Conservation (phyloP, 306 rosid species). For the Pyrus pyrifolia region DNA sequence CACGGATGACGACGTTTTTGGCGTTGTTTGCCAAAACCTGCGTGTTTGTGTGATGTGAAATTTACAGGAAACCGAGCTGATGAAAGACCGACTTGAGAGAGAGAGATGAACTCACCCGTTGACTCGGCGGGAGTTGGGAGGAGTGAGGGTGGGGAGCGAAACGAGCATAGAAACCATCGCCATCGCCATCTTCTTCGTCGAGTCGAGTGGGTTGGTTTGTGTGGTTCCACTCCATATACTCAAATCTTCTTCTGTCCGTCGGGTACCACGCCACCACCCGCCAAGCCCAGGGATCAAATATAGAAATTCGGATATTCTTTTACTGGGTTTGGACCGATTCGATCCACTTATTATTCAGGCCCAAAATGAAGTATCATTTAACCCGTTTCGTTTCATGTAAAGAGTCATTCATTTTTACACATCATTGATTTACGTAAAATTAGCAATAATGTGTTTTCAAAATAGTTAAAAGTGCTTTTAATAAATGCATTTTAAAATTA, state of each 20-base stretch:
- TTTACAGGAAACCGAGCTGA: not conserved
- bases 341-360: too few species aligned
- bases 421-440: too few species aligned
- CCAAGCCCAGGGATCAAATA: not conserved
- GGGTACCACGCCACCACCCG: not conserved
- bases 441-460: too few species aligned
- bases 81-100: not conserved
- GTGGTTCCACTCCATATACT: not conserved
- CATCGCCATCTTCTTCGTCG: conserved; percentile 20
- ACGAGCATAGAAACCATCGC: conserved; percentile 43
- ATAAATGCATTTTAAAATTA: too few species aligned
- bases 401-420: not conserved
- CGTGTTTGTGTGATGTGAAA: not conserved
- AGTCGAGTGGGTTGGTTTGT: not conserved
- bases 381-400: not conserved
- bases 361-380: not conserved
- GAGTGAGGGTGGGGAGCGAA: conserved; percentile 34
- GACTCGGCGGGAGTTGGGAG: conserved; percentile 34
- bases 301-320: not conserved
- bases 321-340: not conserved
- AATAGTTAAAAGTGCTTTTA: too few species aligned
- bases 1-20: conserved; percentile 37
- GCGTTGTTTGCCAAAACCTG: not conserved
- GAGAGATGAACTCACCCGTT: conserved; percentile 35
- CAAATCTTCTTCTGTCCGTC: not conserved